Conservation (phyloP, 345 rosid genomes). For the Syzygium oleosum region DNA sequence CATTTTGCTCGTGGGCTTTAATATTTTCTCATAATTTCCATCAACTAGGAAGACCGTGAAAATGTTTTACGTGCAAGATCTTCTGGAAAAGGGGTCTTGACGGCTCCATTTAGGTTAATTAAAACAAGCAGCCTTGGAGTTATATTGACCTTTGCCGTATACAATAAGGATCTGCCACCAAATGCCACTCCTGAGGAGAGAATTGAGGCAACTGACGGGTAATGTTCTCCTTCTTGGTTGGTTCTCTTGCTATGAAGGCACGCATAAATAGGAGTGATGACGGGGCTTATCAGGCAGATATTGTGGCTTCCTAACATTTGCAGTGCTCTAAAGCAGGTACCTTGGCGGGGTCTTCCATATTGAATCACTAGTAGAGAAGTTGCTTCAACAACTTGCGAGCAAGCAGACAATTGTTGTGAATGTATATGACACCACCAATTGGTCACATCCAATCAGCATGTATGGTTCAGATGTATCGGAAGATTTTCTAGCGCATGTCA, state of each 20-base stretch:
- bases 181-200: conserved; percentile 81
- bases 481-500: conserved; percentile 52
- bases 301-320: background rate
- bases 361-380: conserved; percentile 84
- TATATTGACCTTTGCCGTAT: conserved; percentile 89
- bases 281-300: background rate
- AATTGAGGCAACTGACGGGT: conserved; percentile 86
- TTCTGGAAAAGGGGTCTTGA: conserved; percentile 85
- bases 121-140: conserved; percentile 94
- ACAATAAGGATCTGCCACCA: conserved; percentile 69
- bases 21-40: background rate
- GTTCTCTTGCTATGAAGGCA: background rate
- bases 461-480: conserved; percentile 62
- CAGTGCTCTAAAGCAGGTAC: conserved; percentile 43
- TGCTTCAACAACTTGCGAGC: conserved; percentile 96
- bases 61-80: conserved; percentile 85
- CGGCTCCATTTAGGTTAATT: conserved; percentile 88
- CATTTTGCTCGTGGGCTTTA: background rate
- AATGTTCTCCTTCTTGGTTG: conserved; percentile 10
- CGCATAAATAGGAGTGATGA: background rate
- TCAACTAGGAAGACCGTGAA: conserved; percentile 79
- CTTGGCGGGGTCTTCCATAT: conserved; percentile 92
- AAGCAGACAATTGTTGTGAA: conserved; percentile 87
- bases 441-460: conserved; percentile 82
- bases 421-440: conserved; percentile 72